Conservation (phyloP, 75 land plant genomes). For the Picea sitchensis region DNA sequence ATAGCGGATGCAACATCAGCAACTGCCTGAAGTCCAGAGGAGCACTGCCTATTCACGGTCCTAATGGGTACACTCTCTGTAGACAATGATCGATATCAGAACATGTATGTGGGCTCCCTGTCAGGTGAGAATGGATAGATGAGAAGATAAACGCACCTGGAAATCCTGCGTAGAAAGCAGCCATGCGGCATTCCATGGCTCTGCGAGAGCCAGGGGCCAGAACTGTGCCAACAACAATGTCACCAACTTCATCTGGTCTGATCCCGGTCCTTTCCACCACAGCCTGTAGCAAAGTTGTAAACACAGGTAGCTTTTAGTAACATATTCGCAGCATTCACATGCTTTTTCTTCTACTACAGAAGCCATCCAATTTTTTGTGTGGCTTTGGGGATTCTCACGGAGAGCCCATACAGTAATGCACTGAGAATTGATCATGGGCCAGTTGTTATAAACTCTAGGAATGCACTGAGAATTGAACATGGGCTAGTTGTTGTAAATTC, state of each 20-base stretch:
- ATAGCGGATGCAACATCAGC: conserved; percentile 80
- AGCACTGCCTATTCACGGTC: conserved; percentile 76
- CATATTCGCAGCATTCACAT: background rate
- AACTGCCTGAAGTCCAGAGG: conserved; percentile 77
- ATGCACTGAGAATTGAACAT: no score
- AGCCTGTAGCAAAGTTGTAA: conserved; percentile 14
- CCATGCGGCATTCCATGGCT: conserved; percentile 25
- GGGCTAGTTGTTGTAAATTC: no score
- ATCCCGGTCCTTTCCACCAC: conserved; percentile 23
- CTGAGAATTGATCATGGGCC: no score
- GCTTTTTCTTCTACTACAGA: background rate
- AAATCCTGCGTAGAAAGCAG: conserved; percentile 28
- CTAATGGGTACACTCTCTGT: conserved; percentile 69
- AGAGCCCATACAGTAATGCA: no score
- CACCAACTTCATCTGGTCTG: conserved; percentile 24
- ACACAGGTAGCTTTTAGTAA: background rate
- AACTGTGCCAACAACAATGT: conserved; percentile 28
- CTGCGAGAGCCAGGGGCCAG: conserved; percentile 26
- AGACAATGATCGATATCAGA: background rate
- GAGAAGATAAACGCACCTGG: conserved; percentile 4
- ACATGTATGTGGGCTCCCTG: background rate
- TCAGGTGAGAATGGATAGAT: background rate
- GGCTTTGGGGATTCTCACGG: background rate
- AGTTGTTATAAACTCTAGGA: no score
- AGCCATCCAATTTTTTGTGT: background rate